Evolutionary conservation across 2,329 filamentous ascomycete species (phyloP), one percentile per base, ranked within the genome.

Genomic region (Sclerotinia borealis): DNA sequence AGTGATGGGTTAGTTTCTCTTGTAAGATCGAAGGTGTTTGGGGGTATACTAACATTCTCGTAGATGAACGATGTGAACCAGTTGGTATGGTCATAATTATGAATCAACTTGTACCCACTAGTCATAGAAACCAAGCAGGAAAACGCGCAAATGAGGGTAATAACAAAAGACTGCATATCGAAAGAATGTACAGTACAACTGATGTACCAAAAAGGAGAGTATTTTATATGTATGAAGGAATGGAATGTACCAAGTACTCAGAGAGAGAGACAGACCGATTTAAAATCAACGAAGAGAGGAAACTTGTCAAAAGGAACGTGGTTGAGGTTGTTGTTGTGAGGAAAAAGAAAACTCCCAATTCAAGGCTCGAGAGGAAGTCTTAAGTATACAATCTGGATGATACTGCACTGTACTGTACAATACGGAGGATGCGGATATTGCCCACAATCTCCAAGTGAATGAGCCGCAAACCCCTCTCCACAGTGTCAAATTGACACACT

Each of bases 31-130:
- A 31, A 29, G 8, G 17, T 25, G 2, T 48, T 19, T 25, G 15
- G 39, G n/a, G 34, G 1, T 36, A 56, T 34, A 61, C 64, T 29
- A 36, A 68, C 67, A 60, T 58, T 37, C 52, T 65, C 61, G 45
- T 58, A 68, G 19, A 22, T 55, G 27, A 69, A 70, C n/a, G 65
- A 68, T 4, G 59, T 50, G 41, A 65, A 70, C 68, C 68, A 70
- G 15, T 70, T 69, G 22, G 56, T 68, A 31, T 59, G 49, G n/a
- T 69, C 64, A 51, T 70, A 70, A 11, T 61, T 59, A 59, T 65
- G 59, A 37, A 66, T 58, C 31, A 70, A 45, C 1, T 37, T 63
- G 36, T 70, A 70, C n/a, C 45, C 65, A 58, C 31, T 61, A 19
- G 27, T 15, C 27, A 27, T 10, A 3, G 43, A 47, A 15, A 15